These are phyloP conservation scores for Echites panduratus DNA, from an alignment of 257 asterid species.

Conservation along the genomic window DNA sequence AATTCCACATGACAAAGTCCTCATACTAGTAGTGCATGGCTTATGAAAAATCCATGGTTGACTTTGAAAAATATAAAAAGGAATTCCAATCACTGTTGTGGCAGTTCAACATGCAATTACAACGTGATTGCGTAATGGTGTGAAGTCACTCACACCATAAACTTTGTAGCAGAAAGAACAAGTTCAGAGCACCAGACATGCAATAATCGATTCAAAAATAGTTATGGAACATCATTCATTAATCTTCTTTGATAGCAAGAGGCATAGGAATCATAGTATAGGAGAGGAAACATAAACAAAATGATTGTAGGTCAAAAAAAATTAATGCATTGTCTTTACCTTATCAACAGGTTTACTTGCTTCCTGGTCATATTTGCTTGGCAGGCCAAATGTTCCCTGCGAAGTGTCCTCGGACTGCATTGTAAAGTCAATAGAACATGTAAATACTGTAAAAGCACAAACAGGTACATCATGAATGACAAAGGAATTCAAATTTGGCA, in stretches of 20 bases:
- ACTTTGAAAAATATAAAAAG: no score
- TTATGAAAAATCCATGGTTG: no score
- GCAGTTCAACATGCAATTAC: no score
- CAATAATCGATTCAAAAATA: background rate
- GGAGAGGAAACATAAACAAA: background rate
- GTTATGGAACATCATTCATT: background rate
- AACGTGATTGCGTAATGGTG: no score
- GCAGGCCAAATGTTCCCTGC: conserved; percentile 59
- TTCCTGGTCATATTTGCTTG: conserved; percentile 66
- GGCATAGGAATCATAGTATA: background rate
- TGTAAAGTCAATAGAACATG: conserved; percentile 7
- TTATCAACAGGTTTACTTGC: conserved; percentile 58
- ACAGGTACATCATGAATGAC: background rate
- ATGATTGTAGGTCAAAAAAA: background rate
- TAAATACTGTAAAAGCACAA: background rate
- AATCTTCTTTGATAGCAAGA: background rate
- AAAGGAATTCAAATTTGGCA: conserved; percentile 13
- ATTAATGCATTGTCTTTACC: conserved; percentile 30
- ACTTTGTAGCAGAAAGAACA: background rate
- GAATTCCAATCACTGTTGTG: no score
- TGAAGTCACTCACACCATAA: background rate
- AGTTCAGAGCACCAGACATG: background rate
- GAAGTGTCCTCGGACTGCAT: conserved; percentile 70
- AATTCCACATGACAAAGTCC: background rate
- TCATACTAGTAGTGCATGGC: background rate